These are phyloP conservation scores for Candida maltosa DNA, from an alignment of 805 yeast species.

Conservation along the genomic window DNA sequence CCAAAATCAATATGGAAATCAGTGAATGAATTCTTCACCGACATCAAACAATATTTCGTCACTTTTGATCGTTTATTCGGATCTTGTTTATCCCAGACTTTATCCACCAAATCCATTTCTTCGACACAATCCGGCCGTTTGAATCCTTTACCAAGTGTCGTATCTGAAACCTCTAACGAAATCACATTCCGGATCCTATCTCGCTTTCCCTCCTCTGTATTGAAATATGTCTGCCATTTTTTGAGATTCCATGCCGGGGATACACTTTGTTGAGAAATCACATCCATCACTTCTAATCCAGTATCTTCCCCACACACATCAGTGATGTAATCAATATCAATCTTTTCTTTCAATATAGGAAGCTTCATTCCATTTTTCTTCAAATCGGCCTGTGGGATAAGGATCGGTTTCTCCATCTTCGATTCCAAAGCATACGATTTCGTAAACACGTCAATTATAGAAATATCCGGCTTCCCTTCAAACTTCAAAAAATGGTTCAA, in stretches of 20 bases:
- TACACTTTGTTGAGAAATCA: constrained; percentile 68
- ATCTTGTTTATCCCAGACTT: constrained; percentile 50
- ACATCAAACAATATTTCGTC: constrained; percentile 80
- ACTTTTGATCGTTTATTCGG: constrained; percentile 50
- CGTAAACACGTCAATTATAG: constrained; percentile 29
- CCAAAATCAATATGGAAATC: constrained; percentile 93
- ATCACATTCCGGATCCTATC: constrained; percentile 77
- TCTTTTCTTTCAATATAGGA: constrained; percentile 39
- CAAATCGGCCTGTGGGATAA: constrained; percentile 31
- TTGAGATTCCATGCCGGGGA: constrained; percentile 65
- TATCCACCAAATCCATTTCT: constrained; percentile 64
- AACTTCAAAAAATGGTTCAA: constrained; percentile 30
- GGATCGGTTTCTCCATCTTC: constrained; percentile 42
- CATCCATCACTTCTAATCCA: constrained; percentile 84
- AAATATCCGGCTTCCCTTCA: constrained; percentile 20
- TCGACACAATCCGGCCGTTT: constrained; percentile 65
- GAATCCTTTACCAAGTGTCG: constrained; percentile 47
- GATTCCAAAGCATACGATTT: constrained; percentile 30
- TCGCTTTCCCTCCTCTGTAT: constrained; percentile 39
- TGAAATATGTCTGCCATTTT: constrained; percentile 73
- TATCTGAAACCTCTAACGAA: constrained; percentile 69
- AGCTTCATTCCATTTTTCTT: constrained; percentile 44
- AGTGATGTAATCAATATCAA: constrained; percentile 56
- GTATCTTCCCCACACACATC: constrained; percentile 59
- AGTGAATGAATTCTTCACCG: constrained; percentile 74